Evolutionary conservation across 257 asterid species (phyloP), one percentile per base, ranked within the genome.

Genomic region (Gentiana straminea): DNA sequence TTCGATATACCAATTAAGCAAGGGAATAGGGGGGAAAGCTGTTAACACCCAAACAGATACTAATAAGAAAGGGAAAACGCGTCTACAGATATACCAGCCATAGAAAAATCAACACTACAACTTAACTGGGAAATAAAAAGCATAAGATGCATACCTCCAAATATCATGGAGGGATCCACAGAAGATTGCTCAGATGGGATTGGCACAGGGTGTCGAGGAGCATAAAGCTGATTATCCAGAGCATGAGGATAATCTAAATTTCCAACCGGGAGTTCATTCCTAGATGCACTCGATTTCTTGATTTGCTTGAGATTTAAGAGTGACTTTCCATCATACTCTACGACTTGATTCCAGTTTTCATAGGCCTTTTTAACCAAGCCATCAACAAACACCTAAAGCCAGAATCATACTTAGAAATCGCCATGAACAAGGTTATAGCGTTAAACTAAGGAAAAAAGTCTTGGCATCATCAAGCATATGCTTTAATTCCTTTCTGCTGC

Each of bases 291-390:
- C 1, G 78, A 65, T 49, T 75, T 78, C 66, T 81, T 77, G 41
- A 58, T 79, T 71, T 92, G 86, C 75, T 88, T 80, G 67, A 80
- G 66, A 72, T 71, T 75, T 78, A 88, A 32, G 48, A 92, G 86
- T 32, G 98, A 75, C 66, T 88, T 83, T 24, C 95, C 98, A 69
- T 92, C 98, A 64, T 92, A 92, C 79, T 88, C 98, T 49, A 92
- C 83, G 57, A 83, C 95, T 76, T 83, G 83, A 73, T 68, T 73
- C 98, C 98, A 92, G 61, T 83, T 83, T 44, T 88, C 98, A 57
- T 88, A 92, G 56, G 98, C 98, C 60, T 85, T 92, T 73, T 92
- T 92, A 64, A 92, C 86, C 87, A 77, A 77, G 8, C 80, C 55
- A 76, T 92, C 97, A 64, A 92, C 95, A 60, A 74, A 80, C 35